These are phyloP conservation scores for Euryodendron excelsum DNA, from an alignment of 148 eudicot genomes.

Conservation along the genomic window DNA sequence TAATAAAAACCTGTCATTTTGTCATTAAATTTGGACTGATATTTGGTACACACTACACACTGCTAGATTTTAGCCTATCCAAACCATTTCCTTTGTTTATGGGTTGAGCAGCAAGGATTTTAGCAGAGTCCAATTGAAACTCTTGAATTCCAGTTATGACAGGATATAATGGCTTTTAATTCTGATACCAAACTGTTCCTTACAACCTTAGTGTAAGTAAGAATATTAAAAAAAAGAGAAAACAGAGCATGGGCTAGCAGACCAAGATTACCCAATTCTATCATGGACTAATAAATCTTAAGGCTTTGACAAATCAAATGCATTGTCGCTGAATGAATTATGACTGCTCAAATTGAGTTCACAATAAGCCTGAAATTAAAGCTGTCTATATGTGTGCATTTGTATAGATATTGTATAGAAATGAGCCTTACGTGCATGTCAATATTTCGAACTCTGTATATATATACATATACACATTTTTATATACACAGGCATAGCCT, in stretches of 20 bases:
- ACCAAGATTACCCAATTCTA: too few relatives aligned
- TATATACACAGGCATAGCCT: too few relatives aligned
- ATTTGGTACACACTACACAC: too few relatives aligned
- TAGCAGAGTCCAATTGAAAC: not conserved
- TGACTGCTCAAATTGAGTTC: not conserved
- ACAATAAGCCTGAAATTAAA: not conserved
- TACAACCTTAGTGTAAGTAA: not conserved
- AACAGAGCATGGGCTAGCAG: too few relatives aligned
- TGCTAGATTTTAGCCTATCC: slow-evolving; percentile 14
- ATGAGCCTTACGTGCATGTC: too few relatives aligned
- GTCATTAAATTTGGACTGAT: slow-evolving; percentile 32
- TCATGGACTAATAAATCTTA: not conserved
- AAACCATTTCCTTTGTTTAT: not conserved
- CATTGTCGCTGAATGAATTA: too few relatives aligned
- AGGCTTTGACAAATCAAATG: too few relatives aligned
- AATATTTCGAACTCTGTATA: too few relatives aligned
- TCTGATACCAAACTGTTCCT: not conserved
- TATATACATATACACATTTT: too few relatives aligned
- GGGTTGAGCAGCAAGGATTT: not conserved
- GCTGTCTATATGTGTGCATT: too few relatives aligned
- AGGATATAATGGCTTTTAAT: not conserved
- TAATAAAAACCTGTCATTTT: slow-evolving; percentile 24
- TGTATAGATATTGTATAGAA: too few relatives aligned
- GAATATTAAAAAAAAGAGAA: too few relatives aligned
- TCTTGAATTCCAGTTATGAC: not conserved